These are phyloP conservation scores for Solanum pinnatisectum DNA, from an alignment of 257 asterid species.

Conservation along the genomic window DNA sequence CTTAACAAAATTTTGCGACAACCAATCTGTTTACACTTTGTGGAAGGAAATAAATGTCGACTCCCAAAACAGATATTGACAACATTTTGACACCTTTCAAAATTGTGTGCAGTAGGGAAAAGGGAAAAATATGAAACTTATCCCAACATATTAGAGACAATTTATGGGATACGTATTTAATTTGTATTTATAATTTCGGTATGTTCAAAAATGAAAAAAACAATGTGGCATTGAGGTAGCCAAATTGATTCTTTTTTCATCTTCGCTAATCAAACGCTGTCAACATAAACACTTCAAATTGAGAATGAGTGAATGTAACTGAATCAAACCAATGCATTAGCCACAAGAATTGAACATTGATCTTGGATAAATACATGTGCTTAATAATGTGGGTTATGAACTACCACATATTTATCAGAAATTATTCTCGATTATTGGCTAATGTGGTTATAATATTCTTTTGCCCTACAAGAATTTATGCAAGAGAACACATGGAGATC, in stretches of 20 bases:
- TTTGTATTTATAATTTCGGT: no score
- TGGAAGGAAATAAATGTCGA: not conserved
- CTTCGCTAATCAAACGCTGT: not conserved
- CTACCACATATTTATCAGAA: not conserved
- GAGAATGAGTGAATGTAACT: not conserved
- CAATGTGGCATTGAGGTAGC: not conserved
- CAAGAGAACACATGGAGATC: not conserved
- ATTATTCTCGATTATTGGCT: not conserved
- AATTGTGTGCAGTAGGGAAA: not conserved
- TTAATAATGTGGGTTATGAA: not conserved
- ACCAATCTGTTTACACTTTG: not conserved
- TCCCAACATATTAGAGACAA: not conserved
- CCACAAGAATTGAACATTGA: not conserved
- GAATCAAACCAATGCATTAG: not conserved
- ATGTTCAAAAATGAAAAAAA: no score
- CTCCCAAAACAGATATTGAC: not conserved
- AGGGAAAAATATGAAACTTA: not conserved
- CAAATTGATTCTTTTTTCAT: not conserved
- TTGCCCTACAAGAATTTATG: not conserved
- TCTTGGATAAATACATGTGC: not conserved
- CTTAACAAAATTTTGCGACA: not conserved
- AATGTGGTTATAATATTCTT: not conserved
- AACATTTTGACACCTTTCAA: not conserved
- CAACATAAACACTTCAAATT: not conserved
- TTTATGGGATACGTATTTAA: not conserved